Base-by-base conservation (phyloP, 345 rosid species). In the Draba incana region DNA sequence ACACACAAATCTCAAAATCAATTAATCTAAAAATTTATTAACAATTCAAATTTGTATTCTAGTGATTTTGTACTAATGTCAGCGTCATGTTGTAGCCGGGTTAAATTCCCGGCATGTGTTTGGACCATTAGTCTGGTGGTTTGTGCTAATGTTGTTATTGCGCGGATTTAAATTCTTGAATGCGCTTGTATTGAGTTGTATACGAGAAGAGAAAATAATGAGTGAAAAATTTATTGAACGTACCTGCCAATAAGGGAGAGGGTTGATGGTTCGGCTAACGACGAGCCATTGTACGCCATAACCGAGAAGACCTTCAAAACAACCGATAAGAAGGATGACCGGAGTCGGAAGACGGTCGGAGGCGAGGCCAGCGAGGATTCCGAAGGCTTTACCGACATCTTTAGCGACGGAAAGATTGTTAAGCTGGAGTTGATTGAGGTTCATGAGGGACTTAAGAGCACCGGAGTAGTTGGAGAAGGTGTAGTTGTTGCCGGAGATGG, bases 201-300 rank as follows among this genome's bases (percentile, higher is more conserved):
- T 0, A 31, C 5, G 0, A 31, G 35, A 31, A 23, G 23, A 24
- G 16, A 16, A 20, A 20, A 20, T 20, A 20, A 20, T 20, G 20
- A 20, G 8, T 24, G 8, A 2, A 46, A 3, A 8, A 13, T 55
- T 14, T 31, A 23, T 27, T 47, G 30, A 39, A 12, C 33, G 43
- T 47, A 88, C 97, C 97, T 87, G 96, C 99, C 99, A 93, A 41
- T 93, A 91, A 27, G 97, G 35, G 6, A 93, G 82, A 0, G 96
- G 94, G 15, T 72, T 74, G 43, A 88, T 85, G 46, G 81, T 76
- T 16, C 63, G 67, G 66, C 97, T 88, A 42, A 93, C 96, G 24
- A 93, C 96, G 0, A 91, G 92, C 94, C 96, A 93, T 61, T 93
- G 99, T n/a, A 78, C 86, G 0, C 99, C 99, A 38, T 93, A 93